These are phyloP conservation scores for Mimosa pudica DNA, from an alignment of 306 rosid genomes.

Conservation along the genomic window DNA sequence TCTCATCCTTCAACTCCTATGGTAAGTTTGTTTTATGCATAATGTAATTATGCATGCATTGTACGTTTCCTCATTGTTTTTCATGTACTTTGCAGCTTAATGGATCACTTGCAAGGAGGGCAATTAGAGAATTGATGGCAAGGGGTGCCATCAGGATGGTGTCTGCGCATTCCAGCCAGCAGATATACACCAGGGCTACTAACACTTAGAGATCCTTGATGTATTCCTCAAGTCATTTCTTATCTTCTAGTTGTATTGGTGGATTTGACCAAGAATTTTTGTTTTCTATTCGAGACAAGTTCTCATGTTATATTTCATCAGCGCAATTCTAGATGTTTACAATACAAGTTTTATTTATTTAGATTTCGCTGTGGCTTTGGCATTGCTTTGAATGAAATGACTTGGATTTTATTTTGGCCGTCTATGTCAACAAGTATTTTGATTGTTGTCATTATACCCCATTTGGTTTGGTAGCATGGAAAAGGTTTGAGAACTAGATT, in stretches of 20 bases:
- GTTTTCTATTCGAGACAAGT: slow-evolving; percentile 34
- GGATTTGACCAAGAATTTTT: slow-evolving; percentile 34
- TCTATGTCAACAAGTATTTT: neutral
- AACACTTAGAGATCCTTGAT: slow-evolving; percentile 65
- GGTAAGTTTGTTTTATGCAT: neutral
- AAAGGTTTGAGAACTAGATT: too few species aligned
- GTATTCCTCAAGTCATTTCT: neutral
- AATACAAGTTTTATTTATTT: slow-evolving; percentile 19
- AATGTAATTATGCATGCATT: neutral
- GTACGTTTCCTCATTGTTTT: neutral
- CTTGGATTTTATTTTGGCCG: slow-evolving; percentile 12
- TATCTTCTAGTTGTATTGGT: neutral
- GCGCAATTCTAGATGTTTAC: slow-evolving; percentile 28
- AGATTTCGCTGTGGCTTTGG: slow-evolving; percentile 24
- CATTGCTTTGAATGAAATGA: slow-evolving; percentile 10
- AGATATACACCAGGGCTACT: slow-evolving; percentile 73
- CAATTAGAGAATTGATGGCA: slow-evolving; percentile 68
- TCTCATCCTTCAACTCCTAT: neutral
- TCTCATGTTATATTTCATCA: slow-evolving; percentile 13
- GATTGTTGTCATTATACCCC: neutral
- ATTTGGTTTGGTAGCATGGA: too few species aligned
- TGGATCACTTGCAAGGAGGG: slow-evolving; percentile 71
- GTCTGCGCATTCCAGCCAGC: slow-evolving; percentile 64
- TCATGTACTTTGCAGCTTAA: slow-evolving; percentile 44
- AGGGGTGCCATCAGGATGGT: slow-evolving; percentile 67